Evolutionary conservation across 139 green algal species (phyloP), one percentile per base, ranked within the genome.

Genomic region (Coelastrella sp.): DNA sequence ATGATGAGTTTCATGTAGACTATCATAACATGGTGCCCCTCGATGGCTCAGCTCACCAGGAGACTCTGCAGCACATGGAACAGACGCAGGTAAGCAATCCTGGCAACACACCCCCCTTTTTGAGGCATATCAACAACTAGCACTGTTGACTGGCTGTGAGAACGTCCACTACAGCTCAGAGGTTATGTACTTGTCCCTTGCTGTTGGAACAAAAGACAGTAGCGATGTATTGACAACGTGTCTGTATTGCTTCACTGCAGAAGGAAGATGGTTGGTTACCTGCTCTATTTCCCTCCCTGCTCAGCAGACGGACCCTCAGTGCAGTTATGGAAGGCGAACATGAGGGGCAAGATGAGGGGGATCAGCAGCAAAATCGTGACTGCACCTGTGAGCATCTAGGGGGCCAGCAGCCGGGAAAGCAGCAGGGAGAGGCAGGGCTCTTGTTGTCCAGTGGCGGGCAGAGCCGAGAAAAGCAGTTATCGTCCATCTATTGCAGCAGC

Each of bases 331-430:
- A 82, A 27, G 75, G 7, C 11, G 53, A 69, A 2, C 43, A 82
- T 40, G 75, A 82, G 37, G 75, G 75, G 21, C 35, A 51, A 21
- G 75, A 81, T 11, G 74, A 82, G 7, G 51, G 17, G 50, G 66
- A 50, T 5, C 66, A 74, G 35, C 62, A 71, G 27, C 73, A 81
- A 34, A 30, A 66, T 27, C 73, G 67, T n/a, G n/a, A n/a, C n/a
- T 30, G 17, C 25, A 51, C 48, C 37, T 41, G 41, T 25, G 69
- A 19, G 62, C 40, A 8, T 13, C 21, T 19, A 51, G 67, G 19
- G 30, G 35, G 6, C 13, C 37, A 59, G 37, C 19, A 59, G 67
- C 37, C 11, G 38, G 13, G 11, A n/a, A 35, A 51, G 38, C 67
- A 77, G 38, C 37, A 64, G 7, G 21, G 30, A 32, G 53, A 21